Evolutionary conservation across 1,284 basidiomycete genomes (phyloP).

Genomic region (Leccinum glutinopallens): DNA sequence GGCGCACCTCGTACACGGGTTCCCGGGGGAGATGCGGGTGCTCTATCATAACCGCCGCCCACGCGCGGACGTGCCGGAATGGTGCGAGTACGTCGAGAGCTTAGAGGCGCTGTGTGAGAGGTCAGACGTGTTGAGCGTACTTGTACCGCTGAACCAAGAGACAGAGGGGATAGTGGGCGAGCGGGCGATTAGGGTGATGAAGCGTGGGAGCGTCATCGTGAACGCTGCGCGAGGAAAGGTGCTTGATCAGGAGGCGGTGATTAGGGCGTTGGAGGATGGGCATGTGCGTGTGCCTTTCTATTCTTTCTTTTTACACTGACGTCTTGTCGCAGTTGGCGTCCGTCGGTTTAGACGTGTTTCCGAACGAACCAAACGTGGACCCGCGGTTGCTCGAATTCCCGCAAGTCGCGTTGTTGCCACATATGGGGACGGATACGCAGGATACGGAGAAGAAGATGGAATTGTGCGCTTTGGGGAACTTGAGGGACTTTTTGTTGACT

Average conservation of each 20-base stretch:
- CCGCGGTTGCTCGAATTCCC: slow-evolving; percentile 79
- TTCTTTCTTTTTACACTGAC: background rate
- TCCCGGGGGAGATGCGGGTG: slow-evolving; percentile 74
- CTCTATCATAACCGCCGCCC: slow-evolving; percentile 77
- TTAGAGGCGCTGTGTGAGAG: slow-evolving; percentile 73
- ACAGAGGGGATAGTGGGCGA: slow-evolving; percentile 39
- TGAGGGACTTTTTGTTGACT: slow-evolving; percentile 63
- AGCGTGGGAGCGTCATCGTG: slow-evolving; percentile 78
- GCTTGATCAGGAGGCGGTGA: slow-evolving; percentile 85
- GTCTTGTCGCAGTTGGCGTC: slow-evolving; percentile 61
- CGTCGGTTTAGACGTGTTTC: slow-evolving; percentile 89
- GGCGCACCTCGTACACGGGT: slow-evolving; percentile 66
- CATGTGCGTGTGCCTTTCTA: slow-evolving; percentile 54
- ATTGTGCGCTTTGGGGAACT: slow-evolving; percentile 69
- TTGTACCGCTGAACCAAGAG: slow-evolving; percentile 59
- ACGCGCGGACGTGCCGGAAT: slow-evolving; percentile 60
- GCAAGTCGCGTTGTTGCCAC: slow-evolving; percentile 82
- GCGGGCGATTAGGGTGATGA: slow-evolving; percentile 75
- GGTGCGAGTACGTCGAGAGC: slow-evolving; percentile 74
- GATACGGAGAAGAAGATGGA: slow-evolving; percentile 86
- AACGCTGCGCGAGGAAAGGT: slow-evolving; percentile 78
- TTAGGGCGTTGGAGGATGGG: slow-evolving; percentile 81
- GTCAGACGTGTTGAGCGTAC: slow-evolving; percentile 80
- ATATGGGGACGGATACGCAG: slow-evolving; percentile 79
- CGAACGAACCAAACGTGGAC: slow-evolving; percentile 86